A percentile compares a stretch with the other conserved stretches of the same genome.
phyloP scores from a whole-genome alignment of 345 rosid species.

The Dipteronia sinensis region DNA sequence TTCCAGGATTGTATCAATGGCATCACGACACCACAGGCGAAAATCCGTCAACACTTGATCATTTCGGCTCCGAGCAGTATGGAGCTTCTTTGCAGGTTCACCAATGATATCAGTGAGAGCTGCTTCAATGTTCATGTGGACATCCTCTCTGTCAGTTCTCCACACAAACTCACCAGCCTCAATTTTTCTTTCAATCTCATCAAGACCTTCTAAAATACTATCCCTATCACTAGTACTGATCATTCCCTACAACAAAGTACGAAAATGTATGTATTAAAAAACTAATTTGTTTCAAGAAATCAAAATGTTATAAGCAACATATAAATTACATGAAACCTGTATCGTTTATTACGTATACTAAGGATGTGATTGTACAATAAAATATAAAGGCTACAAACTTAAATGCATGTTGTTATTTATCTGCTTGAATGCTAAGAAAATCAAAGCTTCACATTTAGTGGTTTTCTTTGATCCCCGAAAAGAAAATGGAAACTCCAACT shows the following conservation, averaged over 20 bases:
- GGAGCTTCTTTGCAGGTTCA: slow-evolving; percentile 98
- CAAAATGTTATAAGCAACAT: background rate
- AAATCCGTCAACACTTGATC: slow-evolving; percentile 93
- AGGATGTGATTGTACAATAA: background rate
- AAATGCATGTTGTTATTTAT: background rate
- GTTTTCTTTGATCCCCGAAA: background rate
- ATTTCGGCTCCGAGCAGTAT: slow-evolving; percentile 89
- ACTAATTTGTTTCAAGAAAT: background rate
- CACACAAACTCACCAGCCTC: slow-evolving; percentile 70
- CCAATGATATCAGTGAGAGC: slow-evolving; percentile 90
- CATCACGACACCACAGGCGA: slow-evolving; percentile 93
- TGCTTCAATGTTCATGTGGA: slow-evolving; percentile 97
- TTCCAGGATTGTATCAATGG: slow-evolving; percentile 60
- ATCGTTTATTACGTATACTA: background rate
- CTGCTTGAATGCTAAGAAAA: background rate
- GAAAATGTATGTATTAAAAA: background rate
- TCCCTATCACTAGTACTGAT: slow-evolving; percentile 65
- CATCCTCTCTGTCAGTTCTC: slow-evolving; percentile 96
- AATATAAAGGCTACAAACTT: background rate
- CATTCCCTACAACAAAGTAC: slow-evolving; percentile 55
- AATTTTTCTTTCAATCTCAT: slow-evolving; percentile 66
- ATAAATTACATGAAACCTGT: background rate
- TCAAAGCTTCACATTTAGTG: background rate
- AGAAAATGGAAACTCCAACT: background rate
- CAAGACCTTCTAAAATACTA: slow-evolving; percentile 73